Evolutionary conservation across 2,329 filamentous ascomycete genomes (phyloP).

Genomic region (Xylariaceae sp.): DNA sequence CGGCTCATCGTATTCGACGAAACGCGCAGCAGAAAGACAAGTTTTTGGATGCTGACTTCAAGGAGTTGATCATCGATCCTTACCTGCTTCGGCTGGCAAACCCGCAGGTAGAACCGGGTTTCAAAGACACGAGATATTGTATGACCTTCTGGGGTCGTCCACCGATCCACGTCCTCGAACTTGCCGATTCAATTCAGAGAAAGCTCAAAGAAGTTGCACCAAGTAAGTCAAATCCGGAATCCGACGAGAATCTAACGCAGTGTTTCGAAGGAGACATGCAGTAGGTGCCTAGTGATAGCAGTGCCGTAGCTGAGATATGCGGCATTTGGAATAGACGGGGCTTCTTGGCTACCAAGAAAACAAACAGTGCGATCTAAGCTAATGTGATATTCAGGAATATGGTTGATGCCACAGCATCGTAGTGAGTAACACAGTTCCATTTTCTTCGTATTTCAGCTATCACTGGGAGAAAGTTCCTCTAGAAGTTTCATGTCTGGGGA

Average conservation of each 20-base stretch:
- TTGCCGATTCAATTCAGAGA: conserved; percentile 74
- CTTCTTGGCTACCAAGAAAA: background rate
- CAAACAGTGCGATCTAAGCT: conserved; percentile 3
- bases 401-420: conserved; percentile 80
- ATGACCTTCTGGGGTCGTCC: conserved; percentile 90
- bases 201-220: conserved; percentile 70
- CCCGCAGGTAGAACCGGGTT: conserved; percentile 69
- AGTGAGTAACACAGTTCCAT: conserved; percentile 38
- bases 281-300: background rate
- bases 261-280: background rate
- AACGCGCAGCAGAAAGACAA: conserved; percentile 78
- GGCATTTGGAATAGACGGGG: background rate
- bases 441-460: background rate
- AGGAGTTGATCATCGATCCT: conserved; percentile 76
- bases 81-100: conserved; percentile 74
- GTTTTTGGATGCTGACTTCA: conserved; percentile 72
- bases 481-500: background rate
- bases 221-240: conserved; percentile 58
- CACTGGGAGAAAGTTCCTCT: background rate
- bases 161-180: conserved; percentile 69
- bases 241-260: background rate
- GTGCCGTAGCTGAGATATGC: background rate
- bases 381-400: conserved; percentile 65
- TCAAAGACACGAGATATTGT: conserved; percentile 78
- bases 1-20: conserved; percentile 74